phyloP scores from a whole-genome alignment of 2,329 filamentous ascomycete genomes.

The Claviceps digitariae region DNA sequence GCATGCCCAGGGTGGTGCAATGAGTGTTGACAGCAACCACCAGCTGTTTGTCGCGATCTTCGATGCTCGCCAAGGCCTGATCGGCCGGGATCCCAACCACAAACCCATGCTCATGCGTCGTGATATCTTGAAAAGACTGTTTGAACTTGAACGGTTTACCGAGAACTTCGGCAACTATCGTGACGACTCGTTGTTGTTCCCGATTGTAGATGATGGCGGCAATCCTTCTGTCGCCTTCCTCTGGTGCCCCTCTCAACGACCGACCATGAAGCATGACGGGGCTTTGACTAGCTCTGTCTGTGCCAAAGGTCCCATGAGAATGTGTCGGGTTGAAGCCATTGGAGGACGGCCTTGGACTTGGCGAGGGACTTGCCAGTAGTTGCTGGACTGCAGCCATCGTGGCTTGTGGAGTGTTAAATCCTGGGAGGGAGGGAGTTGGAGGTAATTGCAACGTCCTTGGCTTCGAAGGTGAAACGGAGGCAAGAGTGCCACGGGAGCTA shows the following conservation, averaged over 20 bases:
- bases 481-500: background rate
- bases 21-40: constrained; percentile 64
- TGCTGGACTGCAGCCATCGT: constrained; percentile 27
- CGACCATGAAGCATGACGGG: constrained; percentile 22
- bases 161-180: constrained; percentile 63
- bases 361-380: constrained; percentile 20
- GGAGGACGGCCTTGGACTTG: constrained; percentile 10
- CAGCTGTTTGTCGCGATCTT: constrained; percentile 41
- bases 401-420: background rate
- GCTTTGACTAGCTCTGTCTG: constrained; percentile 23
- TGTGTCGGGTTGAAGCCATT: constrained; percentile 12
- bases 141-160: constrained; percentile 57
- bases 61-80: constrained; percentile 43
- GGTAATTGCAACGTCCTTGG: background rate
- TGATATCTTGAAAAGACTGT: constrained; percentile 39
- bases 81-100: constrained; percentile 53
- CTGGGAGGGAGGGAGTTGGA: too few relatives aligned
- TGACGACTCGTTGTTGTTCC: constrained; percentile 61
- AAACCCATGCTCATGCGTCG: constrained; percentile 41
- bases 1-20: constrained; percentile 57
- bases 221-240: constrained; percentile 42
- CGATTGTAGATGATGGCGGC: constrained; percentile 56
- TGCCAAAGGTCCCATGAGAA: constrained; percentile 15
- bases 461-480: background rate
- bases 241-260: constrained; percentile 31